Evolutionary conservation across 495 filamentous ascomycete genomes (phyloP), one percentile per base, ranked within the genome.

Genomic region (Aspergillus funiculosus): DNA sequence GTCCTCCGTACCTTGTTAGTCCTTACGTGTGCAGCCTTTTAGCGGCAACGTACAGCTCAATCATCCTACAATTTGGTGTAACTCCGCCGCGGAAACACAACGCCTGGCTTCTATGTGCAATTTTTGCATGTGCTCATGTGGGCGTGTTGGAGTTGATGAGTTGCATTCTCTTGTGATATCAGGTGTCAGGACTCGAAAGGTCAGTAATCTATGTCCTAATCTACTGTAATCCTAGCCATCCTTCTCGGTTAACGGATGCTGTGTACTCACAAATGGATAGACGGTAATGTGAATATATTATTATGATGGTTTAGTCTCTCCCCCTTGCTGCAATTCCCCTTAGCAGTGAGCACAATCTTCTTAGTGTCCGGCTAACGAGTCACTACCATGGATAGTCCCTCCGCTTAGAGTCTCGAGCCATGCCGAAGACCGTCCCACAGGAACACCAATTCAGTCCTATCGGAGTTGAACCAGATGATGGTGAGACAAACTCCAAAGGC

Each of bases 131-230:
- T 36, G 37, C 34, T 35, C 4, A 11, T 35, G 46, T 28, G 34
- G 32, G 11, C 21, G n/a, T 39, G 25, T 31, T 40, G 36, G n/a
- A 40, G 27, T 48, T 41, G 45, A 48, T 41, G 46, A 41, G 14
- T 13, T 34, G 28, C 18, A 28, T n/a, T 13, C 4, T 41, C 15
- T 21, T 19, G 27, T 21, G 27, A 34, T 31, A 20, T 32, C 34
- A 14, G 37, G 36, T 48, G 26, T 20, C 19, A 11, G 11, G 6
- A 17, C 24, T 11, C 9, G 40, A 40, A 48, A 26, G 6, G 45
- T 34, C 37, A 41, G 46, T 48, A 38, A 48, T 41, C 46, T 19
- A 35, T 36, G n/a, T 14, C 5, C 37, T 30, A 25, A 22, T 21
- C 6, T 29, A 24, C 14, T 31, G 13, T 10, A 21, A 31, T 25